phyloP scores from a whole-genome alignment of 192 early-diverging fungal species.

The Backusella psychrophila region DNA sequence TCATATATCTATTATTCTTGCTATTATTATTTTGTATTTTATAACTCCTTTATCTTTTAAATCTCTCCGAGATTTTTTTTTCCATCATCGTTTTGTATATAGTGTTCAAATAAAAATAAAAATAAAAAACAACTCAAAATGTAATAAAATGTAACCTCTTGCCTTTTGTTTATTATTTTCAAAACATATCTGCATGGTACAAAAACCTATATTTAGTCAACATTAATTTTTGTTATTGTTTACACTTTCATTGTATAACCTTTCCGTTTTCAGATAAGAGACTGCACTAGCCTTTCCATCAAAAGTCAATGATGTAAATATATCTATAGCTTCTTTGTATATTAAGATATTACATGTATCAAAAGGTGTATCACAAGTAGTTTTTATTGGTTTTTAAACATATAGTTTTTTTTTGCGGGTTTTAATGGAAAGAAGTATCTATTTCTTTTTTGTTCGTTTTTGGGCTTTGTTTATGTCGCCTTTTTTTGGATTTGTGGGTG shows the following conservation, averaged over 20 bases:
- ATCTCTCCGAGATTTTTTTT: background rate
- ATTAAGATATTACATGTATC: background rate
- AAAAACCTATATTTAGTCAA: background rate
- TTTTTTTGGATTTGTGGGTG: background rate
- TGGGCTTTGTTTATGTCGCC: constrained; percentile 3
- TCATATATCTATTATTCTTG: background rate
- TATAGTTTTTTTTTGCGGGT: background rate
- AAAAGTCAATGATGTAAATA: background rate
- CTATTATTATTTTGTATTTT: background rate
- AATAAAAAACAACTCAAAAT: background rate
- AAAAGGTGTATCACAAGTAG: background rate
- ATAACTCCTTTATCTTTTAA: background rate
- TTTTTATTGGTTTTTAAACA: background rate
- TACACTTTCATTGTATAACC: background rate
- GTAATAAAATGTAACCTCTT: background rate
- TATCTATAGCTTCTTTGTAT: background rate
- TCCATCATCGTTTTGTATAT: background rate
- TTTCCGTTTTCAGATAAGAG: background rate
- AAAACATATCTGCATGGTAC: constrained; percentile 3
- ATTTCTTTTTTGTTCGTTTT: background rate
- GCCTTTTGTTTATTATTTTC: background rate
- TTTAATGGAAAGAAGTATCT: background rate
- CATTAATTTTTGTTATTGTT: constrained; percentile 1
- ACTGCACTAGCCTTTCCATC: background rate
- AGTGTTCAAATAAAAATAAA: background rate